Base-by-base conservation (phyloP, 306 rosid species). In the Ochetophila trinervis region DNA sequence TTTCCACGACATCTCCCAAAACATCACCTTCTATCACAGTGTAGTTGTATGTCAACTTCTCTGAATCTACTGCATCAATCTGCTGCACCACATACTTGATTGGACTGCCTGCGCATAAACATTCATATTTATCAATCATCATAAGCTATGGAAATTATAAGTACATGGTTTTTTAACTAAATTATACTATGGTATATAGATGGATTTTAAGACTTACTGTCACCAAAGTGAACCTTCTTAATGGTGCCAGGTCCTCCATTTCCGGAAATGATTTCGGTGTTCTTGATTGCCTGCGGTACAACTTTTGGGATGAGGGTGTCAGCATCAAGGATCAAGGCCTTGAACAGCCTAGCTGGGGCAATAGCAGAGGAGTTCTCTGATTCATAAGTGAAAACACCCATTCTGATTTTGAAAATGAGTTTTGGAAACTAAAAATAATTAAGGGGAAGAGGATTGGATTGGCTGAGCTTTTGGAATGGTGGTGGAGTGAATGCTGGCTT, bases 241-340 rank as follows among this genome's bases (percentile, higher is more conserved):
- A 80, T 67, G 67, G 88, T 73, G 66, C 89, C 88, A 13, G 77
- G 74, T 0, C 68, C 85, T 56, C 91, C 91, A 72, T 65, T 58
- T 53, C 90, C 95, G 70, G 83, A 62, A 6, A 72, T 20, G 51
- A 68, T 17, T 45, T 74, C 89, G 53, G 60, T 13, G 44, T 71
- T 64, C 5, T 77, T 59, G 12, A 83, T 40, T 21, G 20, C 49
- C 10, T 84, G 77, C 1, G 77, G 80, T 3, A 71, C 50, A 63
- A 80, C 30, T 59, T 54, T 59, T 37, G 86, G 83, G 45, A 82
- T 11, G 5, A 82, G 70, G 22, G 62, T 78, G 65, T 77, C 69
- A 3, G 63, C 73, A 14, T 78, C 80, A 13, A 77, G 70, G 30
- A 82, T 8, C 2, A 74, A 62, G 34, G 83, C 75, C 73, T 78